phyloP scores from a whole-genome alignment of 768 basidiomycete genomes.

The Russula dissimulans region DNA sequence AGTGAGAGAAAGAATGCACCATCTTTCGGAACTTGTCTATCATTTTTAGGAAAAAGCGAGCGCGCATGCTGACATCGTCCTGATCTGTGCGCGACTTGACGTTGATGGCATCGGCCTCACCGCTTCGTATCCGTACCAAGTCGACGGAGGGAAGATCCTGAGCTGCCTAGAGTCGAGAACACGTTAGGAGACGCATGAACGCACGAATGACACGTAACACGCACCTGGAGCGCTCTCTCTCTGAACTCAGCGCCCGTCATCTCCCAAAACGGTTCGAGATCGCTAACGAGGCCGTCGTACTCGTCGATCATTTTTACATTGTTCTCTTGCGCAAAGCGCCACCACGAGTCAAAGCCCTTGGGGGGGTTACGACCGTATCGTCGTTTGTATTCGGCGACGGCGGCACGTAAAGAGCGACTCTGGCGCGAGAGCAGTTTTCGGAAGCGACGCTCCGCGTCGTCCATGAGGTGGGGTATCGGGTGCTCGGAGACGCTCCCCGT shows the following conservation, averaged over 20 bases:
- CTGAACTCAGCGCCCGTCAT: constrained; percentile 66
- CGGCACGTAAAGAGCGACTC: constrained; percentile 68
- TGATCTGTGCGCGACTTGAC: constrained; percentile 50
- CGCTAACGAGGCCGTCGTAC: constrained; percentile 70
- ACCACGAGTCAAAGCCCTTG: constrained; percentile 88
- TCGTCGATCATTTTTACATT: constrained; percentile 80
- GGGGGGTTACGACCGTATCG: constrained; percentile 78
- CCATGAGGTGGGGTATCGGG: constrained; percentile 80
- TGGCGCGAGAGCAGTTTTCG: constrained; percentile 58
- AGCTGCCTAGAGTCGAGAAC: constrained; percentile 34
- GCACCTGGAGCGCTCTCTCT: constrained; percentile 49
- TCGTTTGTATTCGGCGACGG: constrained; percentile 72
- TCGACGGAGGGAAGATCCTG: constrained; percentile 78
- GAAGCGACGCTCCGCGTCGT: constrained; percentile 71
- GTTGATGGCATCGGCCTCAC: constrained; percentile 49
- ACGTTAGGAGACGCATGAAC: neutral
- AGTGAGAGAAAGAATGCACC: constrained; percentile 30
- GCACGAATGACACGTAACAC: constrained; percentile 16
- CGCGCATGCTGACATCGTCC: constrained; percentile 65
- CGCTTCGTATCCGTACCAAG: constrained; percentile 67
- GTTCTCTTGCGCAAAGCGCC: constrained; percentile 64
- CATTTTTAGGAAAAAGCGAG: constrained; percentile 69
- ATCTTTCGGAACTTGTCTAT: constrained; percentile 56
- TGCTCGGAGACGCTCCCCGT: constrained; percentile 36
- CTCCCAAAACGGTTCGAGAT: constrained; percentile 80